Conservation (phyloP, 257 asterid species). For the Nicotiana otophora region DNA sequence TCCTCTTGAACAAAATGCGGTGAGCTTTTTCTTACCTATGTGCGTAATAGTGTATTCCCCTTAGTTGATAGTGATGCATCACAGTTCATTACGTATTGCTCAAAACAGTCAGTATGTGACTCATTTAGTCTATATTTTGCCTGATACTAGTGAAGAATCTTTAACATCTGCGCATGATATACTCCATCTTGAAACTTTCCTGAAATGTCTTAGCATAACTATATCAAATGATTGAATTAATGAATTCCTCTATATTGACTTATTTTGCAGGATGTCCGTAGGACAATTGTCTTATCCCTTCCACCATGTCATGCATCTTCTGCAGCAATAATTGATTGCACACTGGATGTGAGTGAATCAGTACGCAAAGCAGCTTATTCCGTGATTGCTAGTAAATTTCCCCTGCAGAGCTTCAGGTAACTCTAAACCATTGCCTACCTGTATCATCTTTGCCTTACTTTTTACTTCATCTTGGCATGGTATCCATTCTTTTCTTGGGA, state of each 20-base stretch:
- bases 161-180: not conserved
- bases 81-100: not conserved
- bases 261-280: constrained; percentile 79
- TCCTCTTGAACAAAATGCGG: constrained; percentile 68
- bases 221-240: not conserved
- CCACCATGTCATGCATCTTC: constrained; percentile 77
- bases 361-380: constrained; percentile 83
- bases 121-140: not conserved
- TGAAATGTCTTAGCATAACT: not conserved
- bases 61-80: not conserved
- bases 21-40: constrained; percentile 19
- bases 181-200: not conserved
- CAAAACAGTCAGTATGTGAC: not conserved
- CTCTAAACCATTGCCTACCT: not conserved
- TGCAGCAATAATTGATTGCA: constrained; percentile 61
- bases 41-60: not conserved
- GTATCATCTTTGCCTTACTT: not conserved
- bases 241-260: not conserved
- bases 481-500: not conserved
- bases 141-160: not conserved
- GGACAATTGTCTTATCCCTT: constrained; percentile 65
- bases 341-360: constrained; percentile 79
- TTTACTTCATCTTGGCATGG: not conserved
- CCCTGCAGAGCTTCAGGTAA: constrained; percentile 92
- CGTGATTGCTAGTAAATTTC: constrained; percentile 73